Evolutionary conservation across 2,329 filamentous ascomycete genomes (phyloP).

Genomic region (Epichloe baconii): DNA sequence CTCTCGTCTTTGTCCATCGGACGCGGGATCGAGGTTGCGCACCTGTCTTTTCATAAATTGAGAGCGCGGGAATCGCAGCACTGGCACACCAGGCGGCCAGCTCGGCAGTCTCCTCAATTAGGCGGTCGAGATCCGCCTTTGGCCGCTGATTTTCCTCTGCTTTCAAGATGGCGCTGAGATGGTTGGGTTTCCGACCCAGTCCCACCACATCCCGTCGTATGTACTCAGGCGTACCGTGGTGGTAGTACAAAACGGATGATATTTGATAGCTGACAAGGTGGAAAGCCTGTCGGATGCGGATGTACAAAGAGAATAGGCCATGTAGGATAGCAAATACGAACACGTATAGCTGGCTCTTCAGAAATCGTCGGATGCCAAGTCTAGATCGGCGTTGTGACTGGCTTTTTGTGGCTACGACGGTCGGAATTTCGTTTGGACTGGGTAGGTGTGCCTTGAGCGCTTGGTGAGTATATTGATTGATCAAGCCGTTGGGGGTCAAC

Average conservation of each 20-base stretch:
- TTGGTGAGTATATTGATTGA: constrained; percentile 3
- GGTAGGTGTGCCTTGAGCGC: constrained; percentile 24
- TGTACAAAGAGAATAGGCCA: constrained; percentile 75
- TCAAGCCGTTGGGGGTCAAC: neutral
- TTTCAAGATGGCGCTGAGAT: constrained; percentile 76
- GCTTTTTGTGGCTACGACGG: constrained; percentile 12
- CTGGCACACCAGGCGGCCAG: constrained; percentile 87
- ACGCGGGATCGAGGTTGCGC: constrained; percentile 15
- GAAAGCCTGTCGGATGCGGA: constrained; percentile 68
- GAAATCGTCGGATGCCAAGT: constrained; percentile 47
- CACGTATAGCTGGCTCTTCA: constrained; percentile 49
- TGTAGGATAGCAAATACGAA: constrained; percentile 60
- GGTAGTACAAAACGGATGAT: constrained; percentile 77
- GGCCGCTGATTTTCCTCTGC: constrained; percentile 56
- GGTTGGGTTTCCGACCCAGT: constrained; percentile 62
- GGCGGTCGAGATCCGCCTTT: constrained; percentile 61
- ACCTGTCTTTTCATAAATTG: constrained; percentile 89
- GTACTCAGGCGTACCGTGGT: constrained; percentile 87
- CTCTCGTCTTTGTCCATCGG: neutral
- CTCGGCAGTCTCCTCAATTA: constrained; percentile 86
- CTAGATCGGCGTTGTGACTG: constrained; percentile 24
- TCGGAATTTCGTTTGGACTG: constrained; percentile 19
- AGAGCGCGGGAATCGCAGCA: constrained; percentile 75
- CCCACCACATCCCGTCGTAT: constrained; percentile 76
- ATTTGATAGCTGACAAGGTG: constrained; percentile 66